Evolutionary conservation across 768 basidiomycete genomes (phyloP).

Genomic region (button mushroom (Agaricus bisporus)): DNA sequence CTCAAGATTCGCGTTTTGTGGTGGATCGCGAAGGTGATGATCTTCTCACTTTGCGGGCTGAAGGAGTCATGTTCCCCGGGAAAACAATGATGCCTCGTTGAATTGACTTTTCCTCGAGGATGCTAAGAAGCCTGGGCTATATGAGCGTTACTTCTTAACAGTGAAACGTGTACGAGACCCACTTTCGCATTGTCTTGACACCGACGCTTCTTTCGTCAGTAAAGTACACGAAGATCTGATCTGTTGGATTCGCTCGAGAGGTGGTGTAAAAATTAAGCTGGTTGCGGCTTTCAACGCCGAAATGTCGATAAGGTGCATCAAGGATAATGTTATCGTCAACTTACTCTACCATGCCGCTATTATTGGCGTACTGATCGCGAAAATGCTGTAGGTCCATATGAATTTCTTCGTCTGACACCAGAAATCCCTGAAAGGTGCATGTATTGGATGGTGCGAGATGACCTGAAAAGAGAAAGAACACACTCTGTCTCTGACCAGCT

Average conservation of each 20-base stretch:
- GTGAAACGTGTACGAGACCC: constrained; percentile 22
- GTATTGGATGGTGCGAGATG: constrained; percentile 19
- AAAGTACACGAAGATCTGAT: constrained; percentile 93
- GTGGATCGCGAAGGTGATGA: constrained; percentile 6
- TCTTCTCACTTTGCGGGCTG: constrained; percentile 78
- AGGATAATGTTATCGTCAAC: constrained; percentile 24
- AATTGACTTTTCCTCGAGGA: constrained; percentile 89
- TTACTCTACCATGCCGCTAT: constrained; percentile 79
- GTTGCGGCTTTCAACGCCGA: constrained; percentile 54
- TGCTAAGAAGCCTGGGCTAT: constrained; percentile 67
- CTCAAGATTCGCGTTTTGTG: constrained; percentile 9
- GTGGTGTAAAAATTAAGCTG: constrained; percentile 90
- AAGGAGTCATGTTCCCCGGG: constrained; percentile 93
- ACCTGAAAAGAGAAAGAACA: constrained; percentile 18
- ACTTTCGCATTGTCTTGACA: constrained; percentile 98
- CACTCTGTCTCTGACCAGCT: constrained; percentile 93
- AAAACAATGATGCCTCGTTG: constrained; percentile 92
- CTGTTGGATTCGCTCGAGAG: constrained; percentile 52
- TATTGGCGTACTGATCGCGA: constrained; percentile 63
- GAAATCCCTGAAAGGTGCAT: constrained; percentile 63
- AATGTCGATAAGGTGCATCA: background rate
- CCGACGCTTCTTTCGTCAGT: constrained; percentile 94
- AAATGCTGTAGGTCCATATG: constrained; percentile 82
- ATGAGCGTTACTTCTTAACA: constrained; percentile 5
- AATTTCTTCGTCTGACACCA: constrained; percentile 92